phyloP scores from a whole-genome alignment of 176 grass and related monocot species.

The Triticum urartu region DNA sequence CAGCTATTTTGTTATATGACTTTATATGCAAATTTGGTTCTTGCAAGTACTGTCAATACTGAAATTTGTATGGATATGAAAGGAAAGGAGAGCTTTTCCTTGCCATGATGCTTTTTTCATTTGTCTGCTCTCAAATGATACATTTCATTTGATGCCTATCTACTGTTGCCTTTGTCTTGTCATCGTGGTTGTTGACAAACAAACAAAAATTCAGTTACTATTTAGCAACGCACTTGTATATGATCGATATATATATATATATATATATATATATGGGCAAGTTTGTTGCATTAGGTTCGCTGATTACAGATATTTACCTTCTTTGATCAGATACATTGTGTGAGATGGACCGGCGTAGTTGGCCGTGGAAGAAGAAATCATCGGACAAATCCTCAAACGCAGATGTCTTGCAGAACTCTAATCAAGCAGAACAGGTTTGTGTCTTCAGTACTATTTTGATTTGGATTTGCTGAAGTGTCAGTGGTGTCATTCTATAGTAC shows the following conservation, averaged over 20 bases:
- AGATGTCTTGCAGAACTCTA: constrained; percentile 48
- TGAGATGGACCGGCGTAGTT: constrained; percentile 85
- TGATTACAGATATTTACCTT: background rate
- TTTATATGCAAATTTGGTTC: background rate
- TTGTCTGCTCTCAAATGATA: background rate
- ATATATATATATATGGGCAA: background rate
- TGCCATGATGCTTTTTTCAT: background rate
- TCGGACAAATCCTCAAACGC: constrained; percentile 70
- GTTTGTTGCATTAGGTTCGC: constrained; percentile 10
- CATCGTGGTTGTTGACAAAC: background rate
- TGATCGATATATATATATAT: background rate
- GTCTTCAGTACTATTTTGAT: constrained; percentile 16
- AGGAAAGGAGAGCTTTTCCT: background rate
- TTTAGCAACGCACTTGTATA: background rate
- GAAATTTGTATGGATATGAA: background rate
- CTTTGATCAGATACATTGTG: constrained; percentile 38
- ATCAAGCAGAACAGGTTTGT: constrained; percentile 70
- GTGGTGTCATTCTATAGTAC: background rate
- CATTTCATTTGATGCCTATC: background rate
- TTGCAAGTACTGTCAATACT: background rate
- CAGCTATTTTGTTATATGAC: background rate
- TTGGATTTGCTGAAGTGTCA: background rate
- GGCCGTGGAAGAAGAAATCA: constrained; percentile 99
- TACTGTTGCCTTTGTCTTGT: constrained; percentile 7
- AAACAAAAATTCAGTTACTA: background rate